Conservation (phyloP, 1,284 basidiomycete genomes). For the Peniophora sp. region DNA sequence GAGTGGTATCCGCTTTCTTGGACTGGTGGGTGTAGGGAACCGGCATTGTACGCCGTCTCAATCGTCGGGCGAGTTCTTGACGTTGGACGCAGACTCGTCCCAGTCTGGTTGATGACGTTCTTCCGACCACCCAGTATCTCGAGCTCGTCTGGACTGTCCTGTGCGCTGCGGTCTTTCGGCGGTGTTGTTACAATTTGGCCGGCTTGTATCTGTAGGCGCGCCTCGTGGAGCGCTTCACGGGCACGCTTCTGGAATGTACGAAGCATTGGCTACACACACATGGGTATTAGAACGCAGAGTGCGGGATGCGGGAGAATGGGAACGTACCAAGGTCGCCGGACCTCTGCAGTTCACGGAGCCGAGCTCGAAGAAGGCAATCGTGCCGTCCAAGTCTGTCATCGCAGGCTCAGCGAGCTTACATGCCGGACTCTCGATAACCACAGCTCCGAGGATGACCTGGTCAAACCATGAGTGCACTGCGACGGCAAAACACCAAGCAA, state of each 20-base stretch:
- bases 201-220: constrained; percentile 1
- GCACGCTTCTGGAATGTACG: constrained; percentile 16
- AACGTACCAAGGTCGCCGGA: constrained; percentile 29
- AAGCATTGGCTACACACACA: constrained; percentile 11
- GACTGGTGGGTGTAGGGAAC: constrained; percentile 2
- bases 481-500: constrained; percentile 3
- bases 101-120: constrained; percentile 24
- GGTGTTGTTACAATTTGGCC: not conserved
- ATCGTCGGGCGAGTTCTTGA: not conserved
- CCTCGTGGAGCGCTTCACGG: constrained; percentile 10
- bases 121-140: constrained; percentile 29
- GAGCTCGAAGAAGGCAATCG: constrained; percentile 32
- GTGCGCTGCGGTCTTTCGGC: constrained; percentile 1
- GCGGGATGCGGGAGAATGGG: not conserved
- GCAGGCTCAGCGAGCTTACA: constrained; percentile 33
- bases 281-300: not conserved
- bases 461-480: not conserved
- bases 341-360: constrained; percentile 32
- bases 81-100: constrained; percentile 4
- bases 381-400: constrained; percentile 28
- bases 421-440: constrained; percentile 37
- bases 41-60: not conserved
- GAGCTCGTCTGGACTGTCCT: constrained; percentile 23
- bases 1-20: not conserved
- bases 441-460: constrained; percentile 38